Conservation (phyloP, 805 yeast genomes). For the Zygosaccharomyces rouxii region DNA sequence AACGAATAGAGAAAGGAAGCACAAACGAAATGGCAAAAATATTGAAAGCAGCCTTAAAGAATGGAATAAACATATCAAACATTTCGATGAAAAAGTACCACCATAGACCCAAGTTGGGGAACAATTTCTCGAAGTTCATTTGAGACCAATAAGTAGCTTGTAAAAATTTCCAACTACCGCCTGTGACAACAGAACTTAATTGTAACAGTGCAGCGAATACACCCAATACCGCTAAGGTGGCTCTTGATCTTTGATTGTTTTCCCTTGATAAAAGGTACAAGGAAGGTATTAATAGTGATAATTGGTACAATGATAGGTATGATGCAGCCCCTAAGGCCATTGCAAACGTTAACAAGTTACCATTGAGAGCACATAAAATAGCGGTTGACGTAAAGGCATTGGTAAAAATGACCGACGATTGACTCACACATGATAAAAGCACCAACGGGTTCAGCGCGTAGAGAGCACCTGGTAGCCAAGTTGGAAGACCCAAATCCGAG, state of each 20-base stretch:
- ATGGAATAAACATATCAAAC: conserved; percentile 82
- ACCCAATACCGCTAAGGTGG: not conserved
- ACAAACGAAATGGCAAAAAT: conserved; percentile 62
- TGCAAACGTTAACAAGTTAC: conserved; percentile 43
- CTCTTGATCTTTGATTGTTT: conserved; percentile 3
- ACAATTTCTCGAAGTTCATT: conserved; percentile 60
- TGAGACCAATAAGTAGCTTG: conserved; percentile 52
- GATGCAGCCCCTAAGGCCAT: conserved; percentile 56
- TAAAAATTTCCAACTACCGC: conserved; percentile 44
- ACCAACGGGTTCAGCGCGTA: conserved; percentile 79
- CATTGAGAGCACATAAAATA: conserved; percentile 42
- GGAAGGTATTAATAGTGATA: conserved; percentile 59
- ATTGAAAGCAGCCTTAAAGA: conserved; percentile 81
- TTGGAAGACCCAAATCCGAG: conserved; percentile 15
- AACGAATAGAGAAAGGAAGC: conserved; percentile 69
- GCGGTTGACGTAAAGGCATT: conserved; percentile 52
- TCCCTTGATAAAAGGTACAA: conserved; percentile 25
- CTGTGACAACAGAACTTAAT: conserved; percentile 41
- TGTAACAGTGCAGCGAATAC: conserved; percentile 22
- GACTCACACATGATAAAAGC: conserved; percentile 62
- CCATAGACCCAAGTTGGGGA: conserved; percentile 95
- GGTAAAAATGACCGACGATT: conserved; percentile 60
- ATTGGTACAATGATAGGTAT: conserved; percentile 59
- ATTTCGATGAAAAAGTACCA: conserved; percentile 97
- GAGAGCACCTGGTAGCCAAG: conserved; percentile 50